A percentile compares a stretch with the other conserved stretches of the same genome.
Conservation (phyloP, 225 moss, liverwort and hornwort species). For the Asterella californica region DNA sequence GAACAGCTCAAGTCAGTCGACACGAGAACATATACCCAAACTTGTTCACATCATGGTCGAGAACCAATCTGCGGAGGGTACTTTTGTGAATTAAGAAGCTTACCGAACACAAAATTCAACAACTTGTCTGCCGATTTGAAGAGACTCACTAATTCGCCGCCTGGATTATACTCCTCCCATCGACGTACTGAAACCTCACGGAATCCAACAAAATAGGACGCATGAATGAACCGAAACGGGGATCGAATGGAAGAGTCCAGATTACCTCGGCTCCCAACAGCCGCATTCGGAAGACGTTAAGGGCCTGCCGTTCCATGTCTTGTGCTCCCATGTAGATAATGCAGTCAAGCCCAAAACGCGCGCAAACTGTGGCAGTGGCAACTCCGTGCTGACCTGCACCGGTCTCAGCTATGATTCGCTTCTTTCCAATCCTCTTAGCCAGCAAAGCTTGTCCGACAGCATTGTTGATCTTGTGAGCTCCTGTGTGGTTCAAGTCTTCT, state of each 20-base stretch:
- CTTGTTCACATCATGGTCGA: too few relatives aligned
- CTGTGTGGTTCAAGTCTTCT: conserved; percentile 95
- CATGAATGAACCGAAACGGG: background rate
- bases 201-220: background rate
- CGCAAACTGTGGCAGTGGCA: conserved; percentile 94
- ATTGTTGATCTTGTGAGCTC: conserved; percentile 96
- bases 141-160: too few relatives aligned
- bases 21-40: background rate
- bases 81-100: too few relatives aligned
- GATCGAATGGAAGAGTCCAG: too few relatives aligned
- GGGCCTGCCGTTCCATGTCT: conserved; percentile 94
- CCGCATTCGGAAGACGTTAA: conserved; percentile 95
- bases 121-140: too few relatives aligned
- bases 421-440: conserved; percentile 87
- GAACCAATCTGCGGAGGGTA: too few relatives aligned
- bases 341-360: conserved; percentile 90
- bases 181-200: background rate
- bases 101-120: too few relatives aligned
- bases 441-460: conserved; percentile 87
- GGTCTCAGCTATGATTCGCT: conserved; percentile 93
- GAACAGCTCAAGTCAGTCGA: too few relatives aligned
- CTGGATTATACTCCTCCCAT: too few relatives aligned
- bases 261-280: conserved; percentile 93
- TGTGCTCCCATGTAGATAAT: conserved; percentile 93
- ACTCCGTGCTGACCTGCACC: conserved; percentile 99